phyloP scores from a whole-genome alignment of 2,329 filamentous ascomycete species.

The Pseudogymnoascus destructans region DNA sequence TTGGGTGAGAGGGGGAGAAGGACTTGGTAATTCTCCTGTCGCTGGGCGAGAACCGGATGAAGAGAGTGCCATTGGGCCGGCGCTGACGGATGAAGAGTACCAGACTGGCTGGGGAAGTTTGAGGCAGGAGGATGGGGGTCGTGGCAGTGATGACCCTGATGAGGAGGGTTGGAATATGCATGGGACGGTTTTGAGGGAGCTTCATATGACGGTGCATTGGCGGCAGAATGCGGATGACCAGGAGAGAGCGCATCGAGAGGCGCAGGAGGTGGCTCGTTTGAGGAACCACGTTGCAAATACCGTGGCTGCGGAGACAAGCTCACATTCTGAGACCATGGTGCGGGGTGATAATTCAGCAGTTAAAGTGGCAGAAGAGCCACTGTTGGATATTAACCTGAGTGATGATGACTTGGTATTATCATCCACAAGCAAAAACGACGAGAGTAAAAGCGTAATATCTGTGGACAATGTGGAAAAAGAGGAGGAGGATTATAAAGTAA shows the following conservation, averaged over 20 bases:
- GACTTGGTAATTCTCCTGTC: background rate
- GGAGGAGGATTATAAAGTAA: background rate
- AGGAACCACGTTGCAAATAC: background rate
- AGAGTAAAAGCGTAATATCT: background rate
- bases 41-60: background rate
- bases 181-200: background rate
- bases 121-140: background rate
- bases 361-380: background rate
- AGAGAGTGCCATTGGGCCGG: background rate
- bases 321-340: background rate
- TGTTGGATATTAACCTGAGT: background rate
- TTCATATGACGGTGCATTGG: conserved; percentile 5
- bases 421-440: background rate
- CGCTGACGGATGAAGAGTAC: background rate
- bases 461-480: background rate
- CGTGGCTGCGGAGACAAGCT: background rate
- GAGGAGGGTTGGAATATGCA: conserved; percentile 1
- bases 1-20: background rate
- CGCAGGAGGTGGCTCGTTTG: background rate
- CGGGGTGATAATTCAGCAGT: background rate
- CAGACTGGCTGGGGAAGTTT: background rate
- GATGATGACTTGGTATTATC: background rate
- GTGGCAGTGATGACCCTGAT: background rate
- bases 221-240: background rate
- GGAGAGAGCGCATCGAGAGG: background rate